Percentiles rank a stretch among this genome's conserved stretches.
These are phyloP conservation scores for Scutellaria galericulata DNA, from an alignment of 257 asterid genomes.

Conservation along the genomic window DNA sequence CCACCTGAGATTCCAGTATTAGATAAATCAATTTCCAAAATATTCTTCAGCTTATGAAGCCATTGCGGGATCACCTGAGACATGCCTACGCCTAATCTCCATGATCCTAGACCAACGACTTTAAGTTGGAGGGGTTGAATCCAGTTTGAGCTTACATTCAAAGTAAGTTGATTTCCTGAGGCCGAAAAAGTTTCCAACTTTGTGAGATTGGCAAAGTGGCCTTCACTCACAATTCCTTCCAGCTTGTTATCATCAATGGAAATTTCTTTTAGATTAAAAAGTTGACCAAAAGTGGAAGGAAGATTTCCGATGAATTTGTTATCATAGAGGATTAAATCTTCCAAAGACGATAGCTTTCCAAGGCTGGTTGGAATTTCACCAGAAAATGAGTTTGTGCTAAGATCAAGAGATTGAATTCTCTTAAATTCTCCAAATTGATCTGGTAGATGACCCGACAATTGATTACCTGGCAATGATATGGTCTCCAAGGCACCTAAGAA, in stretches of 20 bases:
- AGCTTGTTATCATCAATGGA: neutral
- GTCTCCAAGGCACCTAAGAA: neutral
- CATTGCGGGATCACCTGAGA: neutral
- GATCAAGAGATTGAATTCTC: conserved; percentile 5
- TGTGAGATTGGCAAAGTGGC: neutral
- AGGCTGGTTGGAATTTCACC: conserved; percentile 3
- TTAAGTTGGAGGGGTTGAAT: neutral
- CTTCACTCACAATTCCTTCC: conserved; percentile 1
- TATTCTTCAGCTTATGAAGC: conserved; percentile 3
- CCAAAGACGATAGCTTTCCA: conserved; percentile 18
- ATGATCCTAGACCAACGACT: neutral
- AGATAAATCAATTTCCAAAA: conserved; percentile 14
- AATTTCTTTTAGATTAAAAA: neutral
- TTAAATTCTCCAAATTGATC: conserved; percentile 31
- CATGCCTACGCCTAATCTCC: neutral
- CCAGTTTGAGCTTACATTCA: neutral
- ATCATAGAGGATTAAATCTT: neutral
- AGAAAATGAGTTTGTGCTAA: conserved; percentile 12
- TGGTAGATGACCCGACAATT: neutral
- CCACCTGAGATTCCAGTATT: conserved; percentile 32
- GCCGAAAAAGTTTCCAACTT: neutral
- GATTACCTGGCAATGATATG: neutral
- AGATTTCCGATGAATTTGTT: conserved; percentile 16
- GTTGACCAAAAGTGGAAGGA: conserved; percentile 16
- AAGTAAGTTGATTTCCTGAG: neutral